Base-by-base conservation (phyloP, 257 asterid species). In the Catharanthus roseus region DNA sequence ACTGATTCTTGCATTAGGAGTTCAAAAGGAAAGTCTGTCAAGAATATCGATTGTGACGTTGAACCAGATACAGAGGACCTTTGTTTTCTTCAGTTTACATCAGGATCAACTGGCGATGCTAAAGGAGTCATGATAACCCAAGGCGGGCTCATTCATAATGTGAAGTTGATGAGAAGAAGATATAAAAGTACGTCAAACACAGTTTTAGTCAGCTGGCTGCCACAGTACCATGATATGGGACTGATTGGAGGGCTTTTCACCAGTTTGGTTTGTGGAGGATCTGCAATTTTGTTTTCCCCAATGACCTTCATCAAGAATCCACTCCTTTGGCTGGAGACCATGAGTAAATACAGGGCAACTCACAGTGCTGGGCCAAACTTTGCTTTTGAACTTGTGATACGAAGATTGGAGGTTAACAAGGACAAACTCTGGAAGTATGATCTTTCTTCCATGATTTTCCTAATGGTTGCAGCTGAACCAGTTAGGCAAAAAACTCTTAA, bases 341-440 rank as follows among this genome's bases (percentile, higher is more conserved):
- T 90, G 76, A 86, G 80, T 71, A 85, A 82, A 73, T 88, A 86
- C 83, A 81, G 64, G 77, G 97, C 74, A 13, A 90, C 97, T 73
- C 97, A 90, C 76, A 88, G 95, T 50, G 97, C 97, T 16, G 95
- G 97, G 28, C 97, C 97, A 67, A 90, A 90, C 82, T 90, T 90
- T 77, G 76, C 97, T 1, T 88, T 90, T 65, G 93, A 90, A 70
- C 90, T 90, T 1, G 74, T 90, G 55, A 60, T 84, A 41, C 73
- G 97, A 47, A 83, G 95, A 78, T 70, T 88, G 78, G 97, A 90
- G 84, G 70, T 81, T 16, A 80, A 77, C 72, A 77, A 66, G 80
- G 85, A 80, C 23, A 88, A 77, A 81, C 73, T 42, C 16, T 47
- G 69, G 65, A 77, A 31, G 34, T 90, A 77, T 67, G 89, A 90